Base-by-base conservation (phyloP, 805 yeast species). In the Barnettozyma sucrosica region DNA sequence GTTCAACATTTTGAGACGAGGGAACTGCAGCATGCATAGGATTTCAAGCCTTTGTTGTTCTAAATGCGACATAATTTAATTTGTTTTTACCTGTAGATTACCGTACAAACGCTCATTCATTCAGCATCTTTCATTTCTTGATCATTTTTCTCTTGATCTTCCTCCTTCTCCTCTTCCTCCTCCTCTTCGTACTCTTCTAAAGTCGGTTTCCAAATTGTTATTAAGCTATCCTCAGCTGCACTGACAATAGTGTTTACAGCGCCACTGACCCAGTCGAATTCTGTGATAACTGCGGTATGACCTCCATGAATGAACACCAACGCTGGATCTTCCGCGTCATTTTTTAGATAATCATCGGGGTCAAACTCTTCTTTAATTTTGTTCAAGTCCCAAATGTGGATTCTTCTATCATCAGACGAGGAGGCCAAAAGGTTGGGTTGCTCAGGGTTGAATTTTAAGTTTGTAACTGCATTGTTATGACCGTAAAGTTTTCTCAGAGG, bases 271-370 rank as follows among this genome's bases (percentile, higher is more conserved):
- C 90, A 78, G 48, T 75, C 80, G 42, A 83, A 68, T 54, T 83
- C 92, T 47, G 80, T 72, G 40, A 89, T 73, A 45, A 81, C 72
- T 42, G 77, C 79, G 2, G 89, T 79, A 66, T 89, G 96, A 11
- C 96, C 96, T 14, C 95, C 96, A 64, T 89, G 96, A 58, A 87
- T 76, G 60, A 87, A 89, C 21, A 68, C 66, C 48, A 89, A 73
- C 62, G 89, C 84, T 6, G 96, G 93, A 53, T 89, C 95, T 10
- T 80, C 79, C 51, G 75, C 75, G 25, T 74, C 73, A 52, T 77
- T 82, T 54, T 76, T 84, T 23, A 71, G 69, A 45, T 72, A 76
- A 49, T 74, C 79, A 43, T 70, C 71, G 44, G 70, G 75, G 52
- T 75, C 78, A 30, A 79, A 83, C 7, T 74, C 76, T 46, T 79